These are phyloP conservation scores for Chaetomium strumarium DNA, from an alignment of 2,329 filamentous ascomycete genomes.

Conservation along the genomic window DNA sequence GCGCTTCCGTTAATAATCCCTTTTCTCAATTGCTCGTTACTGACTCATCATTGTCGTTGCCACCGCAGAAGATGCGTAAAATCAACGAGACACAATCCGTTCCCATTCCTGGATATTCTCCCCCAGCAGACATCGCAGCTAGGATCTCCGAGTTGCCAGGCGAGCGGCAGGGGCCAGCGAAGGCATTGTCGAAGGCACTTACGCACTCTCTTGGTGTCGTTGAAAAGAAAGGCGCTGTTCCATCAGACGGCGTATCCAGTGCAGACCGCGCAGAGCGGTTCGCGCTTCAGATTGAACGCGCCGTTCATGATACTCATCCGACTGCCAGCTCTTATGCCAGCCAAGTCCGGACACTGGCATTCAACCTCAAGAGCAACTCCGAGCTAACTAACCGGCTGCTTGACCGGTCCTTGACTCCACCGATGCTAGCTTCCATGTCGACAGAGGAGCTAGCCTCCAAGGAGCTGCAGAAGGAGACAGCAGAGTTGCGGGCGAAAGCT, in stretches of 20 bases:
- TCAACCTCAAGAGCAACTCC: constrained; percentile 85
- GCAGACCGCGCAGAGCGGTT: constrained; percentile 63
- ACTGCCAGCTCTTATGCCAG: constrained; percentile 47
- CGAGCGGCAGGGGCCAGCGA: constrained; percentile 61
- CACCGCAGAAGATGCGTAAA: constrained; percentile 47
- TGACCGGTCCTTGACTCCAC: constrained; percentile 62
- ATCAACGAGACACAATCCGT: constrained; percentile 45
- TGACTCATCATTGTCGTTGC: constrained; percentile 35
- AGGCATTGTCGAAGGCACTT: constrained; percentile 65
- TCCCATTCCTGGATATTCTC: constrained; percentile 37
- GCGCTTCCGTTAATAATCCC: constrained; percentile 16
- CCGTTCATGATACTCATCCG: constrained; percentile 52
- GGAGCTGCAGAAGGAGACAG: constrained; percentile 73
- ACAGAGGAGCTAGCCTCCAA: constrained; percentile 88
- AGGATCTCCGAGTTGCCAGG: constrained; percentile 53
- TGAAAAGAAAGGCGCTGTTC: constrained; percentile 55
- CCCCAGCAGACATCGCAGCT: constrained; percentile 47
- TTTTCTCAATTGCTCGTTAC: constrained; percentile 1
- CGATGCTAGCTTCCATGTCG: constrained; percentile 80
- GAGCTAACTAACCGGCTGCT: constrained; percentile 72
- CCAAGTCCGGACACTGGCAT: constrained; percentile 69
- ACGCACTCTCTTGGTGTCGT: constrained; percentile 58
- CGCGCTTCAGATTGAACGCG: constrained; percentile 74
- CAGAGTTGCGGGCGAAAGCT: constrained; percentile 68
- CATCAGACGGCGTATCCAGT: constrained; percentile 58